Percentiles rank a stretch among this genome's conserved stretches.
phyloP scores from a whole-genome alignment of 2,329 filamentous ascomycete genomes.

The Paecilomyces sp. region DNA sequence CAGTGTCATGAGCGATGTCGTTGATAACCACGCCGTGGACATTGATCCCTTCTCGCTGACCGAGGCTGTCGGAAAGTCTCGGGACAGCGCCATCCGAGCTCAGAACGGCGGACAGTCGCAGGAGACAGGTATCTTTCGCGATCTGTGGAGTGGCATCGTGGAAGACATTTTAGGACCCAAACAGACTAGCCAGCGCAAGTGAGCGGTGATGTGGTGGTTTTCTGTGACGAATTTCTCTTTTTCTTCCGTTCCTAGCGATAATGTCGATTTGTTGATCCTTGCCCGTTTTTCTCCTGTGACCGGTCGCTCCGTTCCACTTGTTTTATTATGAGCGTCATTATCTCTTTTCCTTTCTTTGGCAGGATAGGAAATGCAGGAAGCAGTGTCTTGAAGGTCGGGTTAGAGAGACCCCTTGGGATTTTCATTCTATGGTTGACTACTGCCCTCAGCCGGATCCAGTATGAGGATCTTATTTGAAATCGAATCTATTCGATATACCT shows the following conservation, averaged over 20 bases:
- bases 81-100: constrained; percentile 27
- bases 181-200: constrained; percentile 13
- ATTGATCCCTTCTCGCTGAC: constrained; percentile 52
- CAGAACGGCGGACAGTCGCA: constrained; percentile 22
- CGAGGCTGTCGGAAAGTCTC: constrained; percentile 38
- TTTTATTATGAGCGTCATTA: not conserved
- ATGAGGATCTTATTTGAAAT: not conserved
- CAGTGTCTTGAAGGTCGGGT: not conserved
- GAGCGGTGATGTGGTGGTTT: not conserved
- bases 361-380: not conserved
- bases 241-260: not conserved
- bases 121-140: constrained; percentile 23
- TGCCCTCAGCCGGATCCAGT: not conserved
- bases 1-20: constrained; percentile 51
- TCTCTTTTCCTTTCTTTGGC: not conserved
- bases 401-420: not conserved
- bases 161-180: constrained; percentile 33
- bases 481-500: not conserved
- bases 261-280: not conserved
- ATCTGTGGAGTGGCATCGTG: constrained; percentile 29
- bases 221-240: not conserved
- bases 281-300: not conserved
- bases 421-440: not conserved
- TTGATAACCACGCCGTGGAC: constrained; percentile 49
- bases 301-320: not conserved